Base-by-base conservation (phyloP, 306 rosid species). In the Neltuma alba region DNA sequence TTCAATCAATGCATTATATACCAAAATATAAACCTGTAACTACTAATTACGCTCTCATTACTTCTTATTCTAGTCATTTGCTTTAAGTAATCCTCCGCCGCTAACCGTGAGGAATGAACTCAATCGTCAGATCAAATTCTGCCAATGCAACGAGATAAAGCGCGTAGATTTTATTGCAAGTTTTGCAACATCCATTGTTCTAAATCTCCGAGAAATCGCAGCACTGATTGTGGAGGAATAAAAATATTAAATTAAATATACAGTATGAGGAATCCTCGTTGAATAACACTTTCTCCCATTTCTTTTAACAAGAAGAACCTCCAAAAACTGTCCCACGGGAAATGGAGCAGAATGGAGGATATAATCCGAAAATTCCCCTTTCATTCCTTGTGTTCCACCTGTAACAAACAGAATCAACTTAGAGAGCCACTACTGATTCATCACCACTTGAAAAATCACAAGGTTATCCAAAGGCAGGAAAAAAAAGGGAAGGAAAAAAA, bases 161-260 rank as follows among this genome's bases (percentile, higher is more conserved):
- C 16, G 42, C 16, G 15, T 25, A 57, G 33, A 83, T 38, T 76
- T 81, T 76, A 70, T 79, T 79, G 65, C 86, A 88, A 73, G 78
- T 76, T 63, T 79, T 79, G 65, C 86, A 88, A 73, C 66, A 83
- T 83, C 82, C 72, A 78, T 83, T 55, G 88, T 76, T 83, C 72
- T 44, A 73, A 80, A 80, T 77, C 81, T 83, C 75, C 31, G 74
- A 81, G 81, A 68, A 76, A 63, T 41, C 33, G 84, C 76, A 55
- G 73, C 76, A 47, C 28, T 76, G 42, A 62, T 23, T 5, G 41
- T 58, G 47, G 62, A 42, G 75, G 64, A 34, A 67, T 70, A 66
- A 80, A 78, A 80, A 80, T 61, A 76, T 25, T 71, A 57, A 57
- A 57, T 23, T 57, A 85, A 79, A 76, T 85, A 66, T 74, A 79